phyloP scores from a whole-genome alignment of 148 eudicot genomes.

The Chenopodium formosanum region DNA sequence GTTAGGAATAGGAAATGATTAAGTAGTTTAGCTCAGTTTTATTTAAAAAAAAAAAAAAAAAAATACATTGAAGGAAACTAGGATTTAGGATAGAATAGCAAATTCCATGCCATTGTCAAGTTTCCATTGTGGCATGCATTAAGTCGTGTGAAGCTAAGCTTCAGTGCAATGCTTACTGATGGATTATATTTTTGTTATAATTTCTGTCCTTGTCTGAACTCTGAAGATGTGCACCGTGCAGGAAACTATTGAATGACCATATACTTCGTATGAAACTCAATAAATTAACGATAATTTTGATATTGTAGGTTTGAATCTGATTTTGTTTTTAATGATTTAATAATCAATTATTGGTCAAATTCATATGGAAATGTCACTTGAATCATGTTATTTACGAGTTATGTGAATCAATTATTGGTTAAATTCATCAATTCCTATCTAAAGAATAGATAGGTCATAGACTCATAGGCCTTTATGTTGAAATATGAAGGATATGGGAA shows the following conservation, averaged over 20 bases:
- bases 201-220: neutral
- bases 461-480: too few relatives aligned
- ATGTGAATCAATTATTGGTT: too few relatives aligned
- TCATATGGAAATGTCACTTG: too few relatives aligned
- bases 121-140: constrained; percentile 3
- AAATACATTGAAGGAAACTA: neutral
- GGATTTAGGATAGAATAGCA: constrained; percentile 4
- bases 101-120: constrained; percentile 3
- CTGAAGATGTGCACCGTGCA: neutral
- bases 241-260: neutral
- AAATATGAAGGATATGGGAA: too few relatives aligned
- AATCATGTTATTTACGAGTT: neutral
- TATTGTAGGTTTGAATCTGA: neutral
- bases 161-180: neutral
- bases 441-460: too few relatives aligned
- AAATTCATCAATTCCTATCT: too few relatives aligned
- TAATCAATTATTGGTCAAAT: neutral
- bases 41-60: too few relatives aligned
- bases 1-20: neutral
- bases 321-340: too few relatives aligned
- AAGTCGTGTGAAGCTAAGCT: neutral
- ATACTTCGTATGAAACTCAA: neutral
- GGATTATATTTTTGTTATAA: neutral
- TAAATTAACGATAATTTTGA: neutral
- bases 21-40: neutral